Base-by-base conservation (phyloP, 208 protist species). In the Acanthamoeba lenticulata region DNA sequence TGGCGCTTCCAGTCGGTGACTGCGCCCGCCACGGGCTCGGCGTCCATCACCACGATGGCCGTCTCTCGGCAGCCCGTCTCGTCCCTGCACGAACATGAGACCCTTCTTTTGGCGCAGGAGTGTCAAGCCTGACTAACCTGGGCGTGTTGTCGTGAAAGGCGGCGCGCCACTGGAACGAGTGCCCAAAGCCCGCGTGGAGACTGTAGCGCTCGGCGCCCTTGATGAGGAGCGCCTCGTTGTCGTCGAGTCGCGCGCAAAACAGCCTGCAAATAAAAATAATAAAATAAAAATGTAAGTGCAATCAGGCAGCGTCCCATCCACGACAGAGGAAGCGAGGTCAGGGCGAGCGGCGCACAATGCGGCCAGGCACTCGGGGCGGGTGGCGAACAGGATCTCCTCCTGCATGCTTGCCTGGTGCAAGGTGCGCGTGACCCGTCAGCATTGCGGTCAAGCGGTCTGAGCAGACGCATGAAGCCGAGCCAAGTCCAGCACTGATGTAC, bases 301-400 rank as follows among this genome's bases (percentile, higher is more conserved):
- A 29, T 24, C 15, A 15, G 15, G 55, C 55, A 24, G 19, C 55
- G 27, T 24, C 62, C 21, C 62, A 52, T 15, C 47, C 5, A 52
- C 47, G 42, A 62, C 19, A 90, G 19, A 57, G 89, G 32, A 49
- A 93, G 19, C 77, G 27, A 5, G n/a, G n/a, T n/a, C 55, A 62
- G 55, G 15, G 55, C 55, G 15, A 24, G 19, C 15, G 19, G 5
- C 60, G 60, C 42, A 83, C 40, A 96, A 85, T 2, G 97, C 95
- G 24, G 98, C 85, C 24, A 98, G 83, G 29, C 98, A 94, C 94
- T 98, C 98, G 6, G 98, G 98, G 6, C 94, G 96, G 5, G 97
- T 95, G 5, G 97, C 93, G 93, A 99, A 98, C 38, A 97, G 95
- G 77, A 98, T 98, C 83, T 98, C 98, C 90, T 98, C 98, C 95